Evolutionary conservation across 2,329 filamentous ascomycete genomes (phyloP), one percentile per base, ranked within the genome.

Genomic region (Fusarium sp.): DNA sequence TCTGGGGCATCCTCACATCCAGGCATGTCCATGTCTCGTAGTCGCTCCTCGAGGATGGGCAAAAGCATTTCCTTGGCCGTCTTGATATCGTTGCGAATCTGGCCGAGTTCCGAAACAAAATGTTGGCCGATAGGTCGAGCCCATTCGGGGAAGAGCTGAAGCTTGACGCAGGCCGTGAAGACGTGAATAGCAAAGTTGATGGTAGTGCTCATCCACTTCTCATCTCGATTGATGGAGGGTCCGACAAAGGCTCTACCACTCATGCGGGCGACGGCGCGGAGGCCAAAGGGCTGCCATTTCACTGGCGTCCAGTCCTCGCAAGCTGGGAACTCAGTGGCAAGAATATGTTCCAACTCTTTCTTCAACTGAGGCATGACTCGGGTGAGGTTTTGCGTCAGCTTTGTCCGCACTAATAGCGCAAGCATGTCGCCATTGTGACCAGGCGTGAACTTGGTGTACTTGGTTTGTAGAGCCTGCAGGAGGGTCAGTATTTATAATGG

Each of bases 301-400:
- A 89, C 84, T 0, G 87, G 77, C 1, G 85, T 89, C 89, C 89
- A 90, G 69, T 90, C 88, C 63, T 85, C 79, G 71, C 86, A 88
- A 17, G 81, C 78, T 6, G 86, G 85, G 44, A 88, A 87, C 75
- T 88, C 86, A 2, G 83, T 83, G 12, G 81, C 82, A 7, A 86
- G 69, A 29, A 87, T 82, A 67, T 83, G 79, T 67, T 87, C 84
- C 22, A 88, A 79, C 74, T 88, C 87, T 27, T 82, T 78, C 64
- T 84, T 86, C 24, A 88, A 81, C 63, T 82, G 82, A 6, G 86
- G 85, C 2, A 85, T 79, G 57, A 88, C 82, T 22, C 84, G 81
- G 2, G 83, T 83, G 3, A 88, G 79, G 59, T 87, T 86, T 62
- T 87, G 85, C 1, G 85, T 85, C 51, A 87, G 78, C 69, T 84